A percentile compares a stretch with the other conserved stretches of the same genome.
phyloP scores from a whole-genome alignment of 169 alveolate species.

The Plasmodium berghei region DNA sequence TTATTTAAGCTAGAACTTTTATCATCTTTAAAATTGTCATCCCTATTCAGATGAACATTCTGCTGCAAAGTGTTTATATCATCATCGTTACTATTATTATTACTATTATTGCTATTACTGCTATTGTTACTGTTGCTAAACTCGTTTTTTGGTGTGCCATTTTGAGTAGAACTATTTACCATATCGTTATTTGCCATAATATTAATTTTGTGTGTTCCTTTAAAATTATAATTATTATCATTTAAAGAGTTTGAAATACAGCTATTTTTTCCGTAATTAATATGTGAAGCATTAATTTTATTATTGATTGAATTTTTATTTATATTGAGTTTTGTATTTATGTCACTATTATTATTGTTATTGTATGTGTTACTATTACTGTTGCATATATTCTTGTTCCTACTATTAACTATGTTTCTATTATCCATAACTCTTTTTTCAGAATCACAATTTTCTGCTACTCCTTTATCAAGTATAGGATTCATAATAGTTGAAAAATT shows the following conservation, averaged over 20 bases:
- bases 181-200: not conserved
- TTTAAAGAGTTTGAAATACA: not conserved
- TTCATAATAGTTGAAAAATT: slow-evolving; percentile 16
- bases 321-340: slow-evolving; percentile 3
- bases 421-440: slow-evolving; percentile 23
- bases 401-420: not conserved
- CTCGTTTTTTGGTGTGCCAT: slow-evolving; percentile 17
- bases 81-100: slow-evolving; percentile 6
- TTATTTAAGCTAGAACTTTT: slow-evolving; percentile 16
- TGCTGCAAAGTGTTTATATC: slow-evolving; percentile 14
- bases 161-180: slow-evolving; percentile 15
- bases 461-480: slow-evolving; percentile 13
- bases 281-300: slow-evolving; percentile 10
- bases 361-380: not conserved
- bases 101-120: slow-evolving; percentile 7
- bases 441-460: slow-evolving; percentile 5
- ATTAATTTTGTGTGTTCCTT: slow-evolving; percentile 21
- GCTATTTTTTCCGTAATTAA: slow-evolving; percentile 16
- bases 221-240: slow-evolving; percentile 2
- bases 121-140: not conserved
- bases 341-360: not conserved
- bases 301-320: slow-evolving; percentile 18
- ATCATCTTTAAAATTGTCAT: slow-evolving; percentile 36
- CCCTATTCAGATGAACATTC: slow-evolving; percentile 26
- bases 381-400: not conserved